Percentiles rank a stretch among this genome's conserved stretches.
Conservation (phyloP, 768 basidiomycete species). For the Ramaria sp. region DNA sequence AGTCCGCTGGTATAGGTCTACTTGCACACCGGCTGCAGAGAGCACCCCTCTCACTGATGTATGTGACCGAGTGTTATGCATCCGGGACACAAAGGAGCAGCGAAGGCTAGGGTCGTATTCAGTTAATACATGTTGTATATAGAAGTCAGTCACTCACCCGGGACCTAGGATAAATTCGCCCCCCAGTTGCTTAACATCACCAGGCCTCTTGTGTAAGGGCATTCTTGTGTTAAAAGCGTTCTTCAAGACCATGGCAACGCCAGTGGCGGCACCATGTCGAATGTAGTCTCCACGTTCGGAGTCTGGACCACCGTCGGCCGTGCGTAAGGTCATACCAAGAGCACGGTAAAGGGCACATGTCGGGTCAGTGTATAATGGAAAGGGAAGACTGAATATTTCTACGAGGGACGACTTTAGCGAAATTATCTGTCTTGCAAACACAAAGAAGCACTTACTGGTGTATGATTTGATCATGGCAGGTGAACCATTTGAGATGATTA, state of each 20-base stretch:
- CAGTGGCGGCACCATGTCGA: slow-evolving; percentile 51
- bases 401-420: slow-evolving; percentile 16
- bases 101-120: slow-evolving; percentile 33
- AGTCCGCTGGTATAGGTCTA: slow-evolving; percentile 5
- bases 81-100: slow-evolving; percentile 73
- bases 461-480: slow-evolving; percentile 70
- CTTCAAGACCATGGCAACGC: slow-evolving; percentile 64
- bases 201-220: slow-evolving; percentile 75
- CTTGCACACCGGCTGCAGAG: slow-evolving; percentile 41
- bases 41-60: slow-evolving; percentile 63
- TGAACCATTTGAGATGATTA: slow-evolving; percentile 74
- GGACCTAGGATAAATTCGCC: slow-evolving; percentile 80
- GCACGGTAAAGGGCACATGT: slow-evolving; percentile 53
- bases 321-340: slow-evolving; percentile 61
- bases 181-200: slow-evolving; percentile 69
- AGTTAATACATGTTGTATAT: slow-evolving; percentile 11
- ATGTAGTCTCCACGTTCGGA: slow-evolving; percentile 46
- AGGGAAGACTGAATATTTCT: slow-evolving; percentile 61
- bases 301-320: slow-evolving; percentile 31
- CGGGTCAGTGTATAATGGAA: slow-evolving; percentile 75
- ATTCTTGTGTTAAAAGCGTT: slow-evolving; percentile 65
- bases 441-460: slow-evolving; percentile 31
- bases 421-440: neutral
- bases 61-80: slow-evolving; percentile 68
- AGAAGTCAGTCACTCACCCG: slow-evolving; percentile 28